These are phyloP conservation scores for Candida succiphila DNA, from an alignment of 805 yeast species.

Conservation along the genomic window DNA sequence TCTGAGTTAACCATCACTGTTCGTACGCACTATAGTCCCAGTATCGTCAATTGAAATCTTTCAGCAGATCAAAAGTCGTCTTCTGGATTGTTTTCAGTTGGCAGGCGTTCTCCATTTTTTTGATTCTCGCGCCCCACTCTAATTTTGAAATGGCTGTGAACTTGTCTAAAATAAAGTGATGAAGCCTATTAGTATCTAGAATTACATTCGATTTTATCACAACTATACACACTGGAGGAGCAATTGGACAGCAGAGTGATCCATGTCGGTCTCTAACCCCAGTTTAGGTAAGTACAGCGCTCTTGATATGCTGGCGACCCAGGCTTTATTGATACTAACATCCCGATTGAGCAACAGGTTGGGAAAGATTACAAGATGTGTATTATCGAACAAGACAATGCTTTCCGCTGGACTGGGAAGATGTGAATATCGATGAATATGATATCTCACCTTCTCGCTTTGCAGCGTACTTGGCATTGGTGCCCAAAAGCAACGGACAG, in stretches of 20 bases:
- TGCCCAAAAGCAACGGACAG: constrained; percentile 17
- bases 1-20: not conserved
- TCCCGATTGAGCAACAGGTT: constrained; percentile 37
- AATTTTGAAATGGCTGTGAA: too few relatives aligned
- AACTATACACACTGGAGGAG: too few relatives aligned
- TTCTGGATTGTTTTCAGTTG: too few relatives aligned
- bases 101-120: too few relatives aligned
- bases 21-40: too few relatives aligned
- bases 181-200: too few relatives aligned
- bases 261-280: constrained; percentile 19
- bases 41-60: not conserved
- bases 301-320: not conserved
- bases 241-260: too few relatives aligned
- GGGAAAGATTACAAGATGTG: constrained; percentile 73
- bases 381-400: constrained; percentile 57
- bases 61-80: not conserved
- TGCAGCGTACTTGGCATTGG: constrained; percentile 47
- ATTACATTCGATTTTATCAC: too few relatives aligned
- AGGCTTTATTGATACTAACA: constrained; percentile 4
- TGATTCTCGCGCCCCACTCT: too few relatives aligned
- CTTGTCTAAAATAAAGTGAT: too few relatives aligned
- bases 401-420: constrained; percentile 43
- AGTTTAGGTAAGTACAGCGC: constrained; percentile 18
- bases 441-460: constrained; percentile 39
- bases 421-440: constrained; percentile 30